These are phyloP conservation scores for Sclerospora graminicola DNA, from an alignment of 352 stramenopile genomes.

Conservation along the genomic window DNA sequence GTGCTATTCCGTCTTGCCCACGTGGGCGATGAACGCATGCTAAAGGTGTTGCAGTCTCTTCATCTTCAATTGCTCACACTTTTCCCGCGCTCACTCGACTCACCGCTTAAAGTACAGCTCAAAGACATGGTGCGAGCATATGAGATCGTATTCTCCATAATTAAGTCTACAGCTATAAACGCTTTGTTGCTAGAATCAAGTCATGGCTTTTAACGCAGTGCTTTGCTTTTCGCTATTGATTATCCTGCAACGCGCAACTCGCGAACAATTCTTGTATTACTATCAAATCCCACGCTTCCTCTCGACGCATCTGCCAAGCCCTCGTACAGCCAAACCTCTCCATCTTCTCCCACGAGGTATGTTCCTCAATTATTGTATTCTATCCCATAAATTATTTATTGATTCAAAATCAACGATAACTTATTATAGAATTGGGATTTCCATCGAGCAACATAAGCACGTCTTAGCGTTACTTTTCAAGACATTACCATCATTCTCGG, in stretches of 20 bases:
- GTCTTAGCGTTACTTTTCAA: slow-evolving; percentile 19
- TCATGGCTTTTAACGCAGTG: too few species aligned
- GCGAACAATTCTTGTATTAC: slow-evolving; percentile 58
- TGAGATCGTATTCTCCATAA: too few species aligned
- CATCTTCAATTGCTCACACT: slow-evolving; percentile 56
- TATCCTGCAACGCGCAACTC: too few species aligned
- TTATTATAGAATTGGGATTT: slow-evolving; percentile 70
- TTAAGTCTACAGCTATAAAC: too few species aligned
- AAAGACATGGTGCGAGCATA: slow-evolving; percentile 79
- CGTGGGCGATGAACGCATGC: slow-evolving; percentile 49
- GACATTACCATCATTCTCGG: too few species aligned
- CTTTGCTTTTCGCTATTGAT: too few species aligned
- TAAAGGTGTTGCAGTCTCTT: slow-evolving; percentile 48
- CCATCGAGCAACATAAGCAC: slow-evolving; percentile 17
- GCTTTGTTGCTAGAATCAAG: too few species aligned
- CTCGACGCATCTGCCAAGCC: slow-evolving; percentile 34
- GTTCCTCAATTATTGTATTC: too few species aligned
- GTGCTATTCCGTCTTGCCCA: slow-evolving; percentile 71
- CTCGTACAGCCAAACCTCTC: slow-evolving; percentile 31
- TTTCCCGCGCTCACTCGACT: slow-evolving; percentile 32
- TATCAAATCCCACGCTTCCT: slow-evolving; percentile 37
- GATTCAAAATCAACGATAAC: too few species aligned
- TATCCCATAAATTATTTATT: too few species aligned
- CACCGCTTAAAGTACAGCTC: slow-evolving; percentile 34
- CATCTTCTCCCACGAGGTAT: slow-evolving; percentile 60